Conservation (phyloP, 2,329 filamentous ascomycete species). For the Aspergillus sergii region DNA sequence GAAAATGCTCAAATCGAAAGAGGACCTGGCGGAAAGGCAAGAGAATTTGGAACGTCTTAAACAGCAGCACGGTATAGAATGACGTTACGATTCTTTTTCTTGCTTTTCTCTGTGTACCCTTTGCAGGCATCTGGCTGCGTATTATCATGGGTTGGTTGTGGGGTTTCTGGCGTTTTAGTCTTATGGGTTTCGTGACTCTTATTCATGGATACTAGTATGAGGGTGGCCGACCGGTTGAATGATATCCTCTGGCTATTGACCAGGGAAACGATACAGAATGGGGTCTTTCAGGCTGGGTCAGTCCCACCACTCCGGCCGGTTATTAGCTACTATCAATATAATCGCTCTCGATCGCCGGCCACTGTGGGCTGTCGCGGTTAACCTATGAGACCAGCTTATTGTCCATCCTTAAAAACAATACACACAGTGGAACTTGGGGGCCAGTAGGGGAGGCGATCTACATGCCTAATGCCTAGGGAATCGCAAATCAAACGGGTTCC, state of each 20-base stretch:
- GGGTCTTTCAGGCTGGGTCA: constrained; percentile 23
- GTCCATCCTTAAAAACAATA: background rate
- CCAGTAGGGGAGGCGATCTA: background rate
- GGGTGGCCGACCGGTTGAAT: constrained; percentile 32
- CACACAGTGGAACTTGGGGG: background rate
- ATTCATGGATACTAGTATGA: constrained; percentile 27
- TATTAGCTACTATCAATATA: constrained; percentile 27
- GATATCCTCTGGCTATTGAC: constrained; percentile 22
- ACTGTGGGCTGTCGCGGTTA: constrained; percentile 20
- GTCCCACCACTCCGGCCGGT: constrained; percentile 19
- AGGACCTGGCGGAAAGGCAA: constrained; percentile 89
- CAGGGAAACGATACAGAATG: constrained; percentile 25
- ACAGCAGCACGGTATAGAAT: constrained; percentile 97
- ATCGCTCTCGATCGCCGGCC: constrained; percentile 23
- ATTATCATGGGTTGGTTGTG: constrained; percentile 39
- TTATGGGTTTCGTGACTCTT: constrained; percentile 36
- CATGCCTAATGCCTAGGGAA: background rate
- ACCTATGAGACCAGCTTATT: constrained; percentile 16
- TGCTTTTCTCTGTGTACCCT: constrained; percentile 34
- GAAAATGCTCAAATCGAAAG: constrained; percentile 83
- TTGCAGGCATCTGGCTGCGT: constrained; percentile 37
- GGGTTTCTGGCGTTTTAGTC: constrained; percentile 45
- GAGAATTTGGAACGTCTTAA: constrained; percentile 98
- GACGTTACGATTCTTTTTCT: constrained; percentile 50
- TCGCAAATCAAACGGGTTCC: background rate